Conservation (phyloP, 495 filamentous ascomycete species). For the Lasiosphaeriaceae sp. region DNA sequence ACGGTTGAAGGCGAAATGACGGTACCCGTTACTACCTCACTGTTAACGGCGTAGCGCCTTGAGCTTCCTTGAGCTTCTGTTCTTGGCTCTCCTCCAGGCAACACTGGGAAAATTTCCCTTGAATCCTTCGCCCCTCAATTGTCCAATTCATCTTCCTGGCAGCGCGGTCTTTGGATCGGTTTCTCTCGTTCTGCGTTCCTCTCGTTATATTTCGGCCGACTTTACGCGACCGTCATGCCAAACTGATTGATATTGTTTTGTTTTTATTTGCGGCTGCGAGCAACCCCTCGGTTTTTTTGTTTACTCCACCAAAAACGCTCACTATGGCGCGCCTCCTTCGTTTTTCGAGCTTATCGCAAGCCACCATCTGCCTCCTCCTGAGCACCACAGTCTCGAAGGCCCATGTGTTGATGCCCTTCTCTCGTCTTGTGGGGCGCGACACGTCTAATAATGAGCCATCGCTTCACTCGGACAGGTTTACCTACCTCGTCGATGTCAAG, state of each 20-base stretch:
- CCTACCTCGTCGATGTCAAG: slow-evolving; percentile 57
- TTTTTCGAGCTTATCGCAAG: slow-evolving; percentile 7
- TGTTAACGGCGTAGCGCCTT: too few species aligned
- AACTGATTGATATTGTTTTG: background rate
- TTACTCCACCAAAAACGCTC: too few species aligned
- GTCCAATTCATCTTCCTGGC: background rate
- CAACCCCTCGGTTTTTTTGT: background rate
- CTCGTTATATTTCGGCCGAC: too few species aligned
- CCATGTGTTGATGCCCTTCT: slow-evolving; percentile 22
- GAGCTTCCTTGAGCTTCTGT: too few species aligned
- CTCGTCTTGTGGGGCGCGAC: slow-evolving; percentile 12
- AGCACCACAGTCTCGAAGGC: slow-evolving; percentile 1
- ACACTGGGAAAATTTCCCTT: too few species aligned
- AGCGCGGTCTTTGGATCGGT: slow-evolving; percentile 13
- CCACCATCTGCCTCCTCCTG: slow-evolving; percentile 3
- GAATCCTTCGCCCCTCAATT: too few species aligned
- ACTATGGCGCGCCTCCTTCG: slow-evolving; percentile 15
- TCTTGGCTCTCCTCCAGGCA: too few species aligned
- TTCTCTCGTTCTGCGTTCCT: background rate
- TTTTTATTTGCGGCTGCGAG: background rate
- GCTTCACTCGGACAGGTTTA: slow-evolving; percentile 5
- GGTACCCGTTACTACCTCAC: too few species aligned
- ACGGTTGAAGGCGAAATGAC: too few species aligned
- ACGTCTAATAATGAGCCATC: background rate
- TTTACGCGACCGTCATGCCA: background rate